Evolutionary conservation across 1,139 yeast genomes (phyloP).

Genomic region (Candida glucosophila): DNA sequence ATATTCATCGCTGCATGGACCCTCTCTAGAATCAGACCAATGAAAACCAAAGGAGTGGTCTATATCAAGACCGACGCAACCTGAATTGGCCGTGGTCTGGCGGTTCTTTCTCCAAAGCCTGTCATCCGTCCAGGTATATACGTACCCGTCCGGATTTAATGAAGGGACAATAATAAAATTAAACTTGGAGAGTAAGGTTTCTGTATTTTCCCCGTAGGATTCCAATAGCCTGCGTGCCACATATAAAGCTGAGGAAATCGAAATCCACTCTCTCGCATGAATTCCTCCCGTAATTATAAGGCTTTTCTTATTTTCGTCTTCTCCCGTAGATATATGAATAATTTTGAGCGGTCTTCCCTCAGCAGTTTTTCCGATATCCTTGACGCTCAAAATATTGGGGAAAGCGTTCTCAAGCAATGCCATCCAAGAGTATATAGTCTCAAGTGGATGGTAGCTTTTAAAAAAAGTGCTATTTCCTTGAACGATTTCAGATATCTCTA

Average conservation of each 20-base stretch:
- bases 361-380: conserved; percentile 63
- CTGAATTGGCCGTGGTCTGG: conserved; percentile 59
- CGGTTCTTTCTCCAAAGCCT: conserved; percentile 87
- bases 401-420: conserved; percentile 44
- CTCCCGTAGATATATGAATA: conserved; percentile 45
- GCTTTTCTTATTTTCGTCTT: conserved; percentile 46
- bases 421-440: conserved; percentile 67
- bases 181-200: conserved; percentile 30
- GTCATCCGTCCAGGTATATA: conserved; percentile 69
- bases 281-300: conserved; percentile 76
- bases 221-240: conserved; percentile 47
- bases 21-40: conserved; percentile 55
- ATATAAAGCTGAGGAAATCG: conserved; percentile 63
- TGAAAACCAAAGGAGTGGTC: conserved; percentile 79
- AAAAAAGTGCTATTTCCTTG: conserved; percentile 41
- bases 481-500: conserved; percentile 11
- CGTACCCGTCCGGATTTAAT: conserved; percentile 87
- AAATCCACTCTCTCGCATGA: conserved; percentile 90
- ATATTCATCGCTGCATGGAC: conserved; percentile 79
- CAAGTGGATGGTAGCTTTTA: conserved; percentile 59
- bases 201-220: conserved; percentile 37
- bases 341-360: conserved; percentile 68
- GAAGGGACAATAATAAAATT: conserved; percentile 78
- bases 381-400: conserved; percentile 52
- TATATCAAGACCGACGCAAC: conserved; percentile 76